phyloP scores from a whole-genome alignment of 2,329 filamentous ascomycete genomes.

The Calonectria honghensis region DNA sequence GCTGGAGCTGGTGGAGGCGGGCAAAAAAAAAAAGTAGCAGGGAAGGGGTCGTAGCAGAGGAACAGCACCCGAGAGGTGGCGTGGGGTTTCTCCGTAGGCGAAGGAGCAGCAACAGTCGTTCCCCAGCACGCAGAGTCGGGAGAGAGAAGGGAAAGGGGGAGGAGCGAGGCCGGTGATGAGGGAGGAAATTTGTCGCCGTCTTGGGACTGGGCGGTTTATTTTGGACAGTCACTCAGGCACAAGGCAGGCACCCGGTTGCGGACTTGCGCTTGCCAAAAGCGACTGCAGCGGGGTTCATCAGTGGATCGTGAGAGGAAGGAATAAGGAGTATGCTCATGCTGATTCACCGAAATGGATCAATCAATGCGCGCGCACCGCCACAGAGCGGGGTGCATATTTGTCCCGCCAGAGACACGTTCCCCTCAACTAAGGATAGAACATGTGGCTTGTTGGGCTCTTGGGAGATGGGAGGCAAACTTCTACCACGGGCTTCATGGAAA shows the following conservation, averaged over 20 bases:
- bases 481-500: too few relatives aligned
- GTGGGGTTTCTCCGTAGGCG: constrained; percentile 16
- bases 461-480: background rate
- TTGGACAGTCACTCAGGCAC: constrained; percentile 22
- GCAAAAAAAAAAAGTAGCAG: constrained; percentile 18
- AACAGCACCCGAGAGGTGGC: constrained; percentile 17
- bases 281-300: constrained; percentile 35
- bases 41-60: constrained; percentile 1
- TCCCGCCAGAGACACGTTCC: constrained; percentile 17
- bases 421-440: constrained; percentile 15
- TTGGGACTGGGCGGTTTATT: constrained; percentile 38
- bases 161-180: constrained; percentile 33
- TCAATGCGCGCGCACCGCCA: constrained; percentile 50
- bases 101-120: constrained; percentile 20
- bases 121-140: constrained; percentile 33
- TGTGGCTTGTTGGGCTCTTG: constrained; percentile 13
- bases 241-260: constrained; percentile 33
- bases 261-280: constrained; percentile 38
- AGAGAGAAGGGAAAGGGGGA: constrained; percentile 37
- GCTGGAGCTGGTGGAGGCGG: constrained; percentile 39
- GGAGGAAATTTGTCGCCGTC: constrained; percentile 38
- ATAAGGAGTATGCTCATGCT: constrained; percentile 7
- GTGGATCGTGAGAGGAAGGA: constrained; percentile 29
- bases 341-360: constrained; percentile 27
- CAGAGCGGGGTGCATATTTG: constrained; percentile 51